phyloP scores from a whole-genome alignment of 1,139 yeast species.

The Hanseniaspora uvarum region DNA sequence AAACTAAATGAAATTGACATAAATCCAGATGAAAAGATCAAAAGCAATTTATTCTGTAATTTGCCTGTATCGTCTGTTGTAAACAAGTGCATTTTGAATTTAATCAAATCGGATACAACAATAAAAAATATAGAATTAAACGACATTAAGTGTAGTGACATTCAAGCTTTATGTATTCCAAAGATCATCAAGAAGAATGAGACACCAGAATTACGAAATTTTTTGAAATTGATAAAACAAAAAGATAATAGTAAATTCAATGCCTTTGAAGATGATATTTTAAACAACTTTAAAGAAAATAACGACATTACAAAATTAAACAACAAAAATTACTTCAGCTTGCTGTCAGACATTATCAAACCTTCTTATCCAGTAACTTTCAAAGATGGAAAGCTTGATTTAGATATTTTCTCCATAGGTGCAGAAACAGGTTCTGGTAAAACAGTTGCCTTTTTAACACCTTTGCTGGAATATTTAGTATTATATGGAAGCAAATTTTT shows the following conservation, averaged over 20 bases:
- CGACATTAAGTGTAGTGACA: constrained; percentile 46
- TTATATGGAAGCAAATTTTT: constrained; percentile 38
- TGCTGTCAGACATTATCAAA: neutral
- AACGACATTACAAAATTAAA: neutral
- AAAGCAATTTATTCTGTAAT: neutral
- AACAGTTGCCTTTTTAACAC: constrained; percentile 81
- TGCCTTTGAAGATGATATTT: neutral
- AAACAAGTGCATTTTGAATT: constrained; percentile 44
- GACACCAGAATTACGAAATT: constrained; percentile 11
- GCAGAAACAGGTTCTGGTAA: constrained; percentile 97
- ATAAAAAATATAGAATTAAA: constrained; percentile 22
- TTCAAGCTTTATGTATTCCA: constrained; percentile 51
- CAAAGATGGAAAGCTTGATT: neutral
- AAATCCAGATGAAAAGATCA: neutral
- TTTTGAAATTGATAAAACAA: neutral
- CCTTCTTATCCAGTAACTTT: neutral
- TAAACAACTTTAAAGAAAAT: neutral
- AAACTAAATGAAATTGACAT: neutral
- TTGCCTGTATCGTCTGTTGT: neutral
- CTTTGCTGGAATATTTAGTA: constrained; percentile 57
- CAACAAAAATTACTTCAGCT: neutral
- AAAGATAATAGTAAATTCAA: neutral
- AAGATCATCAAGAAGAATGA: constrained; percentile 34
- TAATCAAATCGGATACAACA: constrained; percentile 40
- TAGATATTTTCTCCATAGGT: constrained; percentile 61